Conservation (phyloP, 1,284 basidiomycete species). For the Ceratobasidium papillatum region DNA sequence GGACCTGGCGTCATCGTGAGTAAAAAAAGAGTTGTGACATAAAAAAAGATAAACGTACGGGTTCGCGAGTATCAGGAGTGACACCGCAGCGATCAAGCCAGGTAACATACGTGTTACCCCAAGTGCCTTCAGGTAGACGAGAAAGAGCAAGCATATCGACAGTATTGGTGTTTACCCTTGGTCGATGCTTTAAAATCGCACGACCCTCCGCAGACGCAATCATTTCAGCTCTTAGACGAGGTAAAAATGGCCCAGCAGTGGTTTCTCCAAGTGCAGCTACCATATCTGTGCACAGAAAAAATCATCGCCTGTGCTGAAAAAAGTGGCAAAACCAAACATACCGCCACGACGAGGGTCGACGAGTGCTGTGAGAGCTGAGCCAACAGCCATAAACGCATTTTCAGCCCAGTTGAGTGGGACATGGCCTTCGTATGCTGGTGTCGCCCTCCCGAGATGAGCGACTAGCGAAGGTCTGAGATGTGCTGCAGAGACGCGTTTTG, state of each 20-base stretch:
- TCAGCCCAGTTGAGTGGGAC: conserved; percentile 83
- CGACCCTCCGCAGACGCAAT: conserved; percentile 81
- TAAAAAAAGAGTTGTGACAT: not conserved
- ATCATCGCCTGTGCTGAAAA: conserved; percentile 32
- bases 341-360: conserved; percentile 86
- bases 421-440: conserved; percentile 68
- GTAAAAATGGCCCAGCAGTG: conserved; percentile 84
- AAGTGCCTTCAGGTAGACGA: conserved; percentile 77
- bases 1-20: conserved; percentile 65
- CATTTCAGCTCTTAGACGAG: conserved; percentile 82
- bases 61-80: conserved; percentile 94
- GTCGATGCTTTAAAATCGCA: conserved; percentile 82
- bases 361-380: conserved; percentile 86
- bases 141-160: conserved; percentile 77
- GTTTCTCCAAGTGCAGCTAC: conserved; percentile 92
- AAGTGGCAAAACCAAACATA: conserved; percentile 54
- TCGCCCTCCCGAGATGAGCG: conserved; percentile 1
- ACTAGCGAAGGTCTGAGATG: not conserved
- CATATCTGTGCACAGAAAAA: conserved; percentile 70
- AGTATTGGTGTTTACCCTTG: conserved; percentile 80
- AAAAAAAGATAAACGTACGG: conserved; percentile 62
- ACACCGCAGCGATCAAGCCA: conserved; percentile 92
- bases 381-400: conserved; percentile 84
- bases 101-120: conserved; percentile 87
- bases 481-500: conserved; percentile 33